Evolutionary conservation across 495 filamentous ascomycete genomes (phyloP), one percentile per base, ranked within the genome.

Genomic region (Cairneyella variabilis): DNA sequence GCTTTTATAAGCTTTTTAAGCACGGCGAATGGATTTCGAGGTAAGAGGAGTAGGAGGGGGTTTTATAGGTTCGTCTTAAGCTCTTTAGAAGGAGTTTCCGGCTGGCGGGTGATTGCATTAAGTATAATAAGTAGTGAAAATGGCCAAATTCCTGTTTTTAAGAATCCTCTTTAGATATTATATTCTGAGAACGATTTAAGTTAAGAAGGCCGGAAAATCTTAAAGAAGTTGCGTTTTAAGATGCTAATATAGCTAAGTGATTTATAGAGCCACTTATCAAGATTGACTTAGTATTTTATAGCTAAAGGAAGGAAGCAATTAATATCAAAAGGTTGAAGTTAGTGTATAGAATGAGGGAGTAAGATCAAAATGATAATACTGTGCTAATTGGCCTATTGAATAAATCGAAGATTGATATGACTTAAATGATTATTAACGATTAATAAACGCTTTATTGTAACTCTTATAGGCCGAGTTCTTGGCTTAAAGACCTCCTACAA

Each of bases 381-480:
- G 14, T 32, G 14, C 14, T 7, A 7, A 32, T 32, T 32, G 6
- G 28, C 28, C 14, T 32, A 32, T 32, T 32, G 9, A 30, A 48
- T 30, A 48, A 51, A 51, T 3, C 12, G 23, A 16, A 51, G 12
- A 51, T 51, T 51, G 21, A 51, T 21, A 51, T 53, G 22, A 38
- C 8, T 18, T 23, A 22, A 51, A 17, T 51, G 26, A 16, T 36
- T 21, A 44, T 53, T 22, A 17, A 53, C 39, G n/a, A 32, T 32
- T 32, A 32, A 32, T 32, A 32, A 14, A 32, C 28, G 28, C 28
- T 32, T 32, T 14, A 38, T 47, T 7, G 25, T 8, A 12, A 27
- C 11, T 14, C 40, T 8, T 23, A 18, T 6, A 3, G 3, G 10
- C 21, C 28, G 8, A 9, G 41, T 54, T n/a, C 2, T 7, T 3